These are phyloP conservation scores for Mariannaea elegans DNA, from an alignment of 2,329 filamentous ascomycete species.

Conservation along the genomic window DNA sequence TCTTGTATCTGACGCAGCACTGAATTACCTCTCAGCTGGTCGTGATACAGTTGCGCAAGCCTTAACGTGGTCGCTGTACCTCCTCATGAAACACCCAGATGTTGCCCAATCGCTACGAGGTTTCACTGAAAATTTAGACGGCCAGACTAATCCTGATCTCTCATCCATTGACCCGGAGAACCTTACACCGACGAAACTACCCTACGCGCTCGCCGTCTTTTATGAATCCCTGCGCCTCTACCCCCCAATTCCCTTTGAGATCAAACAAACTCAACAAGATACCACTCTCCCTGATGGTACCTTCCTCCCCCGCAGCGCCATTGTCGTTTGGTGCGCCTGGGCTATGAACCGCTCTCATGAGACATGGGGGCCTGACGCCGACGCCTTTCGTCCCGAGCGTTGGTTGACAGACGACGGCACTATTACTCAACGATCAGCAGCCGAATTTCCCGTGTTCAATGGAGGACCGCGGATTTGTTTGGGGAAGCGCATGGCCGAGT, in stretches of 20 bases:
- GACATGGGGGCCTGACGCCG: constrained; percentile 67
- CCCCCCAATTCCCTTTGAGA: constrained; percentile 72
- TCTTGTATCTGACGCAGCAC: constrained; percentile 68
- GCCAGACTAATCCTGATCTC: neutral
- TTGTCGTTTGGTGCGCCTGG: constrained; percentile 72
- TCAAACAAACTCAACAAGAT: constrained; percentile 64
- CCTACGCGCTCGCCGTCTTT: constrained; percentile 69
- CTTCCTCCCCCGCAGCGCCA: constrained; percentile 59
- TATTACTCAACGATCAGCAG: constrained; percentile 53
- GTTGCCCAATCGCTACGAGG: constrained; percentile 52
- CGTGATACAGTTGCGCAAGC: constrained; percentile 72
- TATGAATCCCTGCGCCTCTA: constrained; percentile 70
- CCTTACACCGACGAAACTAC: constrained; percentile 55
- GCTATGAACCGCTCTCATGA: constrained; percentile 66
- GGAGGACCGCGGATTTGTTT: constrained; percentile 69
- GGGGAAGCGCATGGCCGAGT: constrained; percentile 72
- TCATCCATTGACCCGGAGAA: constrained; percentile 33
- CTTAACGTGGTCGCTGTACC: constrained; percentile 70
- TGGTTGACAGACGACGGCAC: constrained; percentile 60
- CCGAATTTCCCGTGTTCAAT: constrained; percentile 72
- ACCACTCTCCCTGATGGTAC: constrained; percentile 69
- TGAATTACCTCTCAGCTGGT: constrained; percentile 73
- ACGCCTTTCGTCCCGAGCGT: constrained; percentile 63
- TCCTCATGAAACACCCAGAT: constrained; percentile 61
- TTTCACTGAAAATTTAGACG: constrained; percentile 48